Conservation (phyloP, 176 grass and related monocot species). For the Lolium multiflorum region DNA sequence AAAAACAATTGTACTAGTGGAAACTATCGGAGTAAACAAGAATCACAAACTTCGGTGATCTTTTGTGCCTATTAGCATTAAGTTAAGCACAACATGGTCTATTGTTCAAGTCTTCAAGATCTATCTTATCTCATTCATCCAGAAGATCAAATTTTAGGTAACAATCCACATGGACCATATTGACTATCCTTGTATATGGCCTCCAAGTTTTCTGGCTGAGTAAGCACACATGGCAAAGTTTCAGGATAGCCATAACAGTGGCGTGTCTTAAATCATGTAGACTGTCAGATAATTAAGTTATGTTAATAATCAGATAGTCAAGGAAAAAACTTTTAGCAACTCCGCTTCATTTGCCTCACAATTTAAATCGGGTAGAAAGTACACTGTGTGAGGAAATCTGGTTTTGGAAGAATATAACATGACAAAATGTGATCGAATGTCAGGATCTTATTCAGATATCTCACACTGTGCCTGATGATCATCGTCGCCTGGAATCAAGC, state of each 20-base stretch:
- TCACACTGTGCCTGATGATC: too few species aligned
- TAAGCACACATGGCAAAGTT: background rate
- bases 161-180: background rate
- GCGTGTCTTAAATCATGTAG: background rate
- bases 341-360: background rate
- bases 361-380: background rate
- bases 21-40: background rate
- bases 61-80: background rate
- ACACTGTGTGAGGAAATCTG: background rate
- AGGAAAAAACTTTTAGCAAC: background rate
- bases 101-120: background rate
- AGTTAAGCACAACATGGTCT: background rate
- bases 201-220: background rate
- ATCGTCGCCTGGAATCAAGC: too few species aligned
- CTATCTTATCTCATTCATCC: background rate
- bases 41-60: background rate
- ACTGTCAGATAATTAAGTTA: background rate
- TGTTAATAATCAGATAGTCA: background rate
- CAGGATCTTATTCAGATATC: too few species aligned
- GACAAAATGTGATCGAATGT: background rate
- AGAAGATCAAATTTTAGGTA: background rate
- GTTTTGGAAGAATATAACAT: background rate
- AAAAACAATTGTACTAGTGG: background rate
- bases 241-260: background rate
- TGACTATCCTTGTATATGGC: background rate